These are phyloP conservation scores for Citrus reticulata DNA, from an alignment of 345 rosid species.

Conservation along the genomic window DNA sequence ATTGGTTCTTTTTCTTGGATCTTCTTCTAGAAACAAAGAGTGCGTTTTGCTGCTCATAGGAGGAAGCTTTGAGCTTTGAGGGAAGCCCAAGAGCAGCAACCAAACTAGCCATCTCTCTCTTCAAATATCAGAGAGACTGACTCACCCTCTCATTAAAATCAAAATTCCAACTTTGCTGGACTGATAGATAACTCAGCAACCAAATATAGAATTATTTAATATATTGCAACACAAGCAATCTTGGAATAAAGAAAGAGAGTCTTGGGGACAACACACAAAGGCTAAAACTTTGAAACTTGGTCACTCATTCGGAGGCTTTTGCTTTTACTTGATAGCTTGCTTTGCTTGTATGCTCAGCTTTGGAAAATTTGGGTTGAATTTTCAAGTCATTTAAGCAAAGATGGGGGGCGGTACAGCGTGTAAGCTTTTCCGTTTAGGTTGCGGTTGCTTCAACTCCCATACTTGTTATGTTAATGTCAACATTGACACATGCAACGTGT, in stretches of 20 bases:
- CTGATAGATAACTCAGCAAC: background rate
- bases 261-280: background rate
- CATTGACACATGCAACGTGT: background rate
- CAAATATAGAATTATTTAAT: background rate
- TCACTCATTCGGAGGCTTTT: background rate
- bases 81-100: conserved; percentile 38
- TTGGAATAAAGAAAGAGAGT: background rate
- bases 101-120: conserved; percentile 42
- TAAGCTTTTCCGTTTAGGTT: background rate
- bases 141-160: conserved; percentile 10
- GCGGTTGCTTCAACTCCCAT: background rate
- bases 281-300: background rate
- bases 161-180: conserved; percentile 24
- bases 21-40: conserved; percentile 37
- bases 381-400: background rate
- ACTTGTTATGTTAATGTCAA: background rate
- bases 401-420: background rate
- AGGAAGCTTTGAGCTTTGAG: conserved; percentile 38
- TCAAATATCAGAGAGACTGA: background rate
- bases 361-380: background rate
- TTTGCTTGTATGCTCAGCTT: conserved; percentile 12
- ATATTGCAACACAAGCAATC: background rate
- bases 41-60: conserved; percentile 39
- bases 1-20: conserved; percentile 38
- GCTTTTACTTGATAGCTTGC: background rate